Conservation (phyloP, 306 rosid species). For the Castanospermum australe region DNA sequence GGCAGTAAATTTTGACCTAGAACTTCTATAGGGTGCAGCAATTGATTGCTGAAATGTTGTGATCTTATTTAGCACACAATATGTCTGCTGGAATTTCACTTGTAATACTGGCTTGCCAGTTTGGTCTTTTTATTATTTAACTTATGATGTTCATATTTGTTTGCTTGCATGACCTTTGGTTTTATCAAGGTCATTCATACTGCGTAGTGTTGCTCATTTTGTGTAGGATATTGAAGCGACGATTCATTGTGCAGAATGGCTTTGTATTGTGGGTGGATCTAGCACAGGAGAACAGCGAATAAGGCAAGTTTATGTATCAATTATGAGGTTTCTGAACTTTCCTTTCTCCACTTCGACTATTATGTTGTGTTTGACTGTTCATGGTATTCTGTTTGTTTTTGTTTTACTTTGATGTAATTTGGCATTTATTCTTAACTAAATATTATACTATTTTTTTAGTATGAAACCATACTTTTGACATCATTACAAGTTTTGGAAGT, state of each 20-base stretch:
- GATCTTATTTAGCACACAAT: neutral
- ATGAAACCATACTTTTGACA: neutral
- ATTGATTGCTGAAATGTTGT: slow-evolving; percentile 15
- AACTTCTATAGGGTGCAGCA: neutral
- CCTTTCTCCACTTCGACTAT: neutral
- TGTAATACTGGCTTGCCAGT: too few relatives aligned
- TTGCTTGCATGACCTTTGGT: slow-evolving; percentile 31
- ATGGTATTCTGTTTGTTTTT: neutral
- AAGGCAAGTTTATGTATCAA: slow-evolving; percentile 51
- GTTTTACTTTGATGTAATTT: slow-evolving; percentile 1
- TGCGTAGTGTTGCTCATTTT: slow-evolving; percentile 41
- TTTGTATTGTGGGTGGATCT: slow-evolving; percentile 96
- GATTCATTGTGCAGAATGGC: slow-evolving; percentile 99
- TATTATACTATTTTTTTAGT: neutral
- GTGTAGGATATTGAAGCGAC: slow-evolving; percentile 97
- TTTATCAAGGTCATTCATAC: slow-evolving; percentile 43
- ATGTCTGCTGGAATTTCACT: slow-evolving; percentile 1
- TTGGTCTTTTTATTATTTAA: neutral
- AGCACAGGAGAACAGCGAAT: slow-evolving; percentile 86
- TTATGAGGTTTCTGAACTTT: slow-evolving; percentile 7
- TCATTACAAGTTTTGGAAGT: neutral
- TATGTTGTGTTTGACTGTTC: slow-evolving; percentile 9
- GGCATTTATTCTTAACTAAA: slow-evolving; percentile 14
- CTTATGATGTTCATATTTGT: slow-evolving; percentile 23
- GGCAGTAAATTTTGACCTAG: neutral